Evolutionary conservation across 106 monocot species (phyloP).

Genomic region (Phalaenopsis aphrodite): DNA sequence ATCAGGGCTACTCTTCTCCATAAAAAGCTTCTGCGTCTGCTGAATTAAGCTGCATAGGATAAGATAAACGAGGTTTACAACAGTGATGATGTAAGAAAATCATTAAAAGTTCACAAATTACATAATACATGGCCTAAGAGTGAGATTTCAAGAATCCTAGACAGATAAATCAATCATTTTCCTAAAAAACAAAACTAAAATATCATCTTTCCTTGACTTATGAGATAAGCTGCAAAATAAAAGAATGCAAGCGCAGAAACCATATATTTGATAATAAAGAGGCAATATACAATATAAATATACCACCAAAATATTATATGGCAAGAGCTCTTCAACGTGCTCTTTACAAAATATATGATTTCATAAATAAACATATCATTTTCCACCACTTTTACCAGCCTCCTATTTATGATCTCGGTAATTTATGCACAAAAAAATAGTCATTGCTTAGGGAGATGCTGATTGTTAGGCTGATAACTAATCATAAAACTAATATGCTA

Average conservation of each 20-base stretch:
- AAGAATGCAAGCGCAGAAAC: background rate
- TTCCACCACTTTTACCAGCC: background rate
- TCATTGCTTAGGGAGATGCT: too few species aligned
- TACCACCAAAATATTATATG: background rate
- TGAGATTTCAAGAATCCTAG: background rate
- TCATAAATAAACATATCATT: background rate
- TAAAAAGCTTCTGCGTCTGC: slow-evolving; percentile 59
- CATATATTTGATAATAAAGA: background rate
- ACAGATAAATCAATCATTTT: slow-evolving; percentile 3
- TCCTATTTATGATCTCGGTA: too few species aligned
- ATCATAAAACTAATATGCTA: background rate
- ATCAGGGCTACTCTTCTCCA: slow-evolving; percentile 40
- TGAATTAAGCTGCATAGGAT: slow-evolving; percentile 73
- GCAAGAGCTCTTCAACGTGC: background rate
- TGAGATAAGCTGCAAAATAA: slow-evolving; percentile 2
- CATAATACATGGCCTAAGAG: background rate
- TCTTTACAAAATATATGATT: background rate
- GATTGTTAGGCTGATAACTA: background rate
- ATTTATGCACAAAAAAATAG: too few species aligned
- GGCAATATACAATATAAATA: background rate
- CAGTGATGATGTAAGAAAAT: background rate
- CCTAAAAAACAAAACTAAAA: background rate
- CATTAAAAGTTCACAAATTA: background rate
- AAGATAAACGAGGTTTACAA: slow-evolving; percentile 7
- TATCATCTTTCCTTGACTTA: background rate